Base-by-base conservation (phyloP, 148 eudicot species). In the Amaranthus cruentus region DNA sequence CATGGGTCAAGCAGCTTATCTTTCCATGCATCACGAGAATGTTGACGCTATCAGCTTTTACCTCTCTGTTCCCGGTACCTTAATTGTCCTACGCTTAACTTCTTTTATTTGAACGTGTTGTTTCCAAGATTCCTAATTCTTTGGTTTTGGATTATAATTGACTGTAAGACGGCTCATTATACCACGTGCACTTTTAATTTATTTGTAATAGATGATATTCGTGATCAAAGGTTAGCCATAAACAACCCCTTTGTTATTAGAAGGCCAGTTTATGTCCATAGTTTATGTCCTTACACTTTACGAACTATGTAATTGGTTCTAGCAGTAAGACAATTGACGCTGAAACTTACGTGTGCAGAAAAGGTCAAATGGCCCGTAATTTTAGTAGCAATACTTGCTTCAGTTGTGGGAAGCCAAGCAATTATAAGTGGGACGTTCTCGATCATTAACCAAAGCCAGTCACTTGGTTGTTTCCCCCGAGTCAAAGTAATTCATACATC, bases 1-100 rank as follows among this genome's bases (percentile, higher is more conserved):
- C 51, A 90, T 90, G 96, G 98, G 98, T 53, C 92, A 93, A 89
- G 98, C 98, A 65, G 96, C 98, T 65, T 93, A 84, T 76, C 71
- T 91, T 72, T 93, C 98, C 74, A 82, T 49, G 84, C 92, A 93
- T 76, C 96, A 93, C 77, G 80, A 84, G 66, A 87, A 86, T 47
- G 81, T 73, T 61, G 75, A 81, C 70, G 87, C 85, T 72, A 90
- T 93, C 47, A 88, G 87, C 55, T 93, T 85, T 78, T 93, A 93
- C 78, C 89, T 88, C 60, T 89, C 93, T 2, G 96, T 93, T 60
- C 98, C 98, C 77, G 98, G 98, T 90, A 90, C 60, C 62, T 44
- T 50, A 5, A 56, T 11, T 50, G 8, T 70, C 42, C 9, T 28
- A 42, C 57, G 47, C 48, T 46, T 62, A 55, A n/a, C 50, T 6